A percentile compares a stretch with the other conserved stretches of the same genome.
phyloP scores from a whole-genome alignment of 139 green algal species.

The Chlorella sorokiniana region DNA sequence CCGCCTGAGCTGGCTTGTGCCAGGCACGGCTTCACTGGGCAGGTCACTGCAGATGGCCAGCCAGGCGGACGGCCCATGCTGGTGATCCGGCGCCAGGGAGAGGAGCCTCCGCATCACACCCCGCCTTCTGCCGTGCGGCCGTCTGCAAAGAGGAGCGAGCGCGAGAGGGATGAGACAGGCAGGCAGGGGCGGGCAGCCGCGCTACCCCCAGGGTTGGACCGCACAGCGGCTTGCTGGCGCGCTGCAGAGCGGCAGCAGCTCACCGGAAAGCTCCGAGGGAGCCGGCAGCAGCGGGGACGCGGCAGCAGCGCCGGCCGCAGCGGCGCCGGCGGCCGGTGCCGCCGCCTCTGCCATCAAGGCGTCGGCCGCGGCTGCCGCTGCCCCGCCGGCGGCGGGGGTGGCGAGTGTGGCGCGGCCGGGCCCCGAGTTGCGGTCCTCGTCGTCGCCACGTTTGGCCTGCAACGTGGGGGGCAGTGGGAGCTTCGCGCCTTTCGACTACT shows the following conservation, averaged over 20 bases:
- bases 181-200: neutral
- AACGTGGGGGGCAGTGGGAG: neutral
- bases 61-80: no score
- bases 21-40: no score
- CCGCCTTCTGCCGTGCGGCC: neutral
- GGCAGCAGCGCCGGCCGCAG: neutral
- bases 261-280: slow-evolving; percentile 10
- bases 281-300: neutral
- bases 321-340: neutral
- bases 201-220: no score
- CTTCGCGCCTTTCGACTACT: no score
- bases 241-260: neutral
- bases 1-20: no score
- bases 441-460: neutral
- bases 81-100: neutral
- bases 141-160: neutral
- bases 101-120: neutral
- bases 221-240: no score
- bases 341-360: neutral
- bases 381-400: neutral
- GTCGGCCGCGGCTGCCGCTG: neutral
- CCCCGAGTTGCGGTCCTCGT: neutral
- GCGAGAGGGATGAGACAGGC: neutral
- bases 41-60: no score
- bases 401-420: neutral